phyloP scores from a whole-genome alignment of 805 yeast genomes.

The Schizosaccharomyces pombe region DNA sequence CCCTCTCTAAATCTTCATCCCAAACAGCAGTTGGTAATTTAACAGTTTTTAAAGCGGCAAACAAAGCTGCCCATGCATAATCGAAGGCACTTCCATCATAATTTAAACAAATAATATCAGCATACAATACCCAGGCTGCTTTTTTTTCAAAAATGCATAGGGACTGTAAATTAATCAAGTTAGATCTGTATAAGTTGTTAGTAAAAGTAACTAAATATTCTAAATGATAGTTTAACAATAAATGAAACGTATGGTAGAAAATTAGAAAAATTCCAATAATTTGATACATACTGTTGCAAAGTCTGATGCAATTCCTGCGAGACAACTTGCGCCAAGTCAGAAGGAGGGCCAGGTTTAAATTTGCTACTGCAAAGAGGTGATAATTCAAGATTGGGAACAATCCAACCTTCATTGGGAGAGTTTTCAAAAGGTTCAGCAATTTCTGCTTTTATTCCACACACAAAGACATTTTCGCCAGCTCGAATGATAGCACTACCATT shows the following conservation, averaged over 20 bases:
- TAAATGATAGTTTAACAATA: background rate
- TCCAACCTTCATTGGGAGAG: background rate
- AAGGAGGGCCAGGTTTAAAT: slow-evolving; percentile 2
- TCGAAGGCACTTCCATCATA: slow-evolving; percentile 4
- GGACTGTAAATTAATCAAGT: background rate
- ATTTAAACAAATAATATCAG: slow-evolving; percentile 2
- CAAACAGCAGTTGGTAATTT: background rate
- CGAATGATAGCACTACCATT: background rate
- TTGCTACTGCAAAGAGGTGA: background rate
- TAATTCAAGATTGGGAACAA: slow-evolving; percentile 3
- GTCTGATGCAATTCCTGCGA: background rate
- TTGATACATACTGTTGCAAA: background rate
- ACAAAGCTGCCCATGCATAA: background rate
- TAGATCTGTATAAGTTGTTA: background rate
- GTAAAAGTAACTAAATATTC: background rate
- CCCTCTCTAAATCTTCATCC: slow-evolving; percentile 2
- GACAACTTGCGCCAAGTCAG: slow-evolving; percentile 2
- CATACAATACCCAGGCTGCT: slow-evolving; percentile 3
- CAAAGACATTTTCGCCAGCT: background rate
- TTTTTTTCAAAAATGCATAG: slow-evolving; percentile 3
- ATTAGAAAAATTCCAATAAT: background rate
- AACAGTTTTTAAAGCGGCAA: background rate
- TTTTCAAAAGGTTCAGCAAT: slow-evolving; percentile 3
- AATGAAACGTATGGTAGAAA: too few species aligned
- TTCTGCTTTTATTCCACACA: slow-evolving; percentile 4